phyloP scores from a whole-genome alignment of 257 asterid species.

The Solanum chilense region DNA sequence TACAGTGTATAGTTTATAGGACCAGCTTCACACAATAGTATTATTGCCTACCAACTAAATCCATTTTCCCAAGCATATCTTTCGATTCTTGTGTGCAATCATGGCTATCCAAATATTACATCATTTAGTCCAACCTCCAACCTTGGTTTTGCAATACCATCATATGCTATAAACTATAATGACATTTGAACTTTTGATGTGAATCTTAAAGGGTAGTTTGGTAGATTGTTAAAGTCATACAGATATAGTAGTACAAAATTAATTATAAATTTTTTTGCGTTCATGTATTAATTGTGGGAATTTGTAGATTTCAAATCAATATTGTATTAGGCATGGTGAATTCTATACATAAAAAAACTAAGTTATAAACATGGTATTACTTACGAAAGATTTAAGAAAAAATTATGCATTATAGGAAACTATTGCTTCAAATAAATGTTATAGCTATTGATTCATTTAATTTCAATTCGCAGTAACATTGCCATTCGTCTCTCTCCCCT shows the following conservation, averaged over 20 bases:
- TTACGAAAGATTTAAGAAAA: neutral
- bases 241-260: no score
- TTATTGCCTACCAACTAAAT: neutral
- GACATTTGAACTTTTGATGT: neutral
- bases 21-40: neutral
- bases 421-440: no score
- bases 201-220: neutral
- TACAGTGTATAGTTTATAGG: neutral
- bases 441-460: no score
- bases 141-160: neutral
- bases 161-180: neutral
- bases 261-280: fast-evolving
- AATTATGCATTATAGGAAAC: no score
- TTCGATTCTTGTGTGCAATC: neutral
- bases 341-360: neutral
- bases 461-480: no score
- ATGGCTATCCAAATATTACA: neutral
- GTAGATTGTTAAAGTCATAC: no score
- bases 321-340: neutral
- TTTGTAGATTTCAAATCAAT: neutral
- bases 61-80: neutral
- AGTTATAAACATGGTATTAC: neutral
- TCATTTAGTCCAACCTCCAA: neutral
- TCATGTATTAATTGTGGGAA: neutral
- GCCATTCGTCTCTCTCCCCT: no score